A percentile compares a stretch with the other conserved stretches of the same genome.
Evolutionary conservation across 768 basidiomycete species (phyloP).

Genomic region (Mycena venus): DNA sequence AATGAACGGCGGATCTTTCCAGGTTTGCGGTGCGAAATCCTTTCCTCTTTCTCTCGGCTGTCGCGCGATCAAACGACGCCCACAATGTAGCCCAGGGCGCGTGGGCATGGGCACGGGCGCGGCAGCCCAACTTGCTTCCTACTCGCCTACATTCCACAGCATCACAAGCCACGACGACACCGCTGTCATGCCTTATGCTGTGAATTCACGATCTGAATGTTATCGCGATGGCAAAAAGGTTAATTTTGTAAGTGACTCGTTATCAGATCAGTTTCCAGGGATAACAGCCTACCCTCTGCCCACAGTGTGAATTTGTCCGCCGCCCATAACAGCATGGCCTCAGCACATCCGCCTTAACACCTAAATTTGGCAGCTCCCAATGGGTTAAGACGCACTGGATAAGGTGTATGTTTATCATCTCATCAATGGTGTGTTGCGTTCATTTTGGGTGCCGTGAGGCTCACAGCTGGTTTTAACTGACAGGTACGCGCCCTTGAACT

Average conservation of each 20-base stretch:
- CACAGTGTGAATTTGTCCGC: neutral
- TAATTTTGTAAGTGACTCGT: constrained; percentile 4
- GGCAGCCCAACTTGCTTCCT: neutral
- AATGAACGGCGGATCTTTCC: neutral
- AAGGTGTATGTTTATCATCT: neutral
- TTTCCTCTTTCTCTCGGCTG: neutral
- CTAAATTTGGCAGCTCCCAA: neutral
- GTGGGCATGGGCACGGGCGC: too few species aligned
- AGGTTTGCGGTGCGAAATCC: neutral
- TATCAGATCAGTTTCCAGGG: constrained; percentile 12
- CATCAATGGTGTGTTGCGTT: neutral
- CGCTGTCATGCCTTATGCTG: too few species aligned
- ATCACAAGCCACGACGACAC: too few species aligned
- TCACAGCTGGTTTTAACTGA: neutral
- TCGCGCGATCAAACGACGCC: neutral
- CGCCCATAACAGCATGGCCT: neutral
- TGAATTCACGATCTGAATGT: too few species aligned
- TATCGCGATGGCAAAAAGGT: neutral
- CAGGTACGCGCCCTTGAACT: neutral
- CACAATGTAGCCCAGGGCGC: neutral
- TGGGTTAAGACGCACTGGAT: neutral
- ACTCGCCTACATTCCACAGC: neutral
- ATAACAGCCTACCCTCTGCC: neutral
- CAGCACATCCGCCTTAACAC: neutral
- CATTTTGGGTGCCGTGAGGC: neutral